phyloP scores from a whole-genome alignment of 2,329 filamentous ascomycete species.

The Fusarium haematococcum region DNA sequence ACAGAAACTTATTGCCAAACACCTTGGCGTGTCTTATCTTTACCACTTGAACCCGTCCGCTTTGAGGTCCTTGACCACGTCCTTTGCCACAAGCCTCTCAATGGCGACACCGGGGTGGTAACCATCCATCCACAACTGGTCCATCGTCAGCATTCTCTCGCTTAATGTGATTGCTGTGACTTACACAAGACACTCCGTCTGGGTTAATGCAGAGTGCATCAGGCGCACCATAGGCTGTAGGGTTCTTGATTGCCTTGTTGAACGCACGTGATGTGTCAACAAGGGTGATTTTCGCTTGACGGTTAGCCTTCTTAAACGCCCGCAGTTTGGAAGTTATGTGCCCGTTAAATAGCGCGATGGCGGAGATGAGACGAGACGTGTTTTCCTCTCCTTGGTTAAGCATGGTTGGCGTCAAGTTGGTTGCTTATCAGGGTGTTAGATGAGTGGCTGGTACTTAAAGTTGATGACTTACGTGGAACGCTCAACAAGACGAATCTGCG shows the following conservation, averaged over 20 bases:
- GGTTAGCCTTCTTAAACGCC: conserved; percentile 50
- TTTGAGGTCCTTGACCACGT: conserved; percentile 44
- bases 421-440: conserved; percentile 45
- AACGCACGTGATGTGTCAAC: conserved; percentile 57
- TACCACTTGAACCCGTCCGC: conserved; percentile 12
- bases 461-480: conserved; percentile 58
- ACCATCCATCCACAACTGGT: conserved; percentile 57
- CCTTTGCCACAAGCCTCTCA: conserved; percentile 53
- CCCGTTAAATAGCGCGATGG: conserved; percentile 55
- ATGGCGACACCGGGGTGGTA: conserved; percentile 57
- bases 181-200: conserved; percentile 56
- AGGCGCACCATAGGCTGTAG: conserved; percentile 54
- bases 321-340: conserved; percentile 45
- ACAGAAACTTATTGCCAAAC: neutral
- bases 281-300: conserved; percentile 48
- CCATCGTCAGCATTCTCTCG: neutral
- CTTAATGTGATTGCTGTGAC: neutral
- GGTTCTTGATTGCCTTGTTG: conserved; percentile 56
- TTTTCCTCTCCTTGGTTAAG: conserved; percentile 38
- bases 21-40: neutral
- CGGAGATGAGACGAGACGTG: conserved; percentile 45
- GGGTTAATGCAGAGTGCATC: conserved; percentile 56
- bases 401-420: conserved; percentile 54
- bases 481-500: conserved; percentile 70
- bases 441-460: accelerated